Base-by-base conservation (phyloP, 352 stramenopile species). In the Globisporangium parvum region DNA sequence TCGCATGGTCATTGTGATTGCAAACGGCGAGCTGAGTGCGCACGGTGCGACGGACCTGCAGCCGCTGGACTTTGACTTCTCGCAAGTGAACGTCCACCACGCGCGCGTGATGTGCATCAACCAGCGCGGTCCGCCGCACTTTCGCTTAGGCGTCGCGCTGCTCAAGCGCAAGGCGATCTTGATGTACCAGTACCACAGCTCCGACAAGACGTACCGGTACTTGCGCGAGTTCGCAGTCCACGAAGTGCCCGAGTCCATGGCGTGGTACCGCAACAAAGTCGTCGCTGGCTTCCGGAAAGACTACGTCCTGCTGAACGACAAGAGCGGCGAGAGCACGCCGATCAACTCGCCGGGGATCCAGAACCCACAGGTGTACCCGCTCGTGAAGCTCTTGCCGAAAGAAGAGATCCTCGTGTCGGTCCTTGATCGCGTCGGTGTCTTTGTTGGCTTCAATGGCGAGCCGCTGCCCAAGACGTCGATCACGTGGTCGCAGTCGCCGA, bases 241-340 rank as follows among this genome's bases (percentile, higher is more conserved):
- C 46, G 80, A 93, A 20, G 63, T 90, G 5, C 79, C 85, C 6
- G 83, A 93, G 62, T 71, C 71, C 48, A 91, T 95, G 57, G 70
- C 70, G n/a, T 95, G 85, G 85, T 95, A 95, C 65, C 69, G 85
- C 18, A 95, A 93, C 71, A 95, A 95, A 65, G 75, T 95, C 35
- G 70, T 93, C 21, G 83, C 88, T 4, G 85, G 85, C 31, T 87
- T 75, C 56, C 62, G 79, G 35, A 86, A 87, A 47, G 70, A 87
- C 51, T 95, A 95, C 59, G 79, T 67, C 44, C 64, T 95, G 40
- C 63, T 95, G 4, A 93, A 95, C 57, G 85, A 95, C 62, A 91
- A 87, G 61, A 85, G 73, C 24, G 85, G 82, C 23, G 85, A 93
- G 50, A 71, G 72, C 14, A 73, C 73, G 35, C 65, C 78, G 24